These are phyloP conservation scores for Pulveroboletus frians DNA, from an alignment of 768 basidiomycete species.

Conservation along the genomic window DNA sequence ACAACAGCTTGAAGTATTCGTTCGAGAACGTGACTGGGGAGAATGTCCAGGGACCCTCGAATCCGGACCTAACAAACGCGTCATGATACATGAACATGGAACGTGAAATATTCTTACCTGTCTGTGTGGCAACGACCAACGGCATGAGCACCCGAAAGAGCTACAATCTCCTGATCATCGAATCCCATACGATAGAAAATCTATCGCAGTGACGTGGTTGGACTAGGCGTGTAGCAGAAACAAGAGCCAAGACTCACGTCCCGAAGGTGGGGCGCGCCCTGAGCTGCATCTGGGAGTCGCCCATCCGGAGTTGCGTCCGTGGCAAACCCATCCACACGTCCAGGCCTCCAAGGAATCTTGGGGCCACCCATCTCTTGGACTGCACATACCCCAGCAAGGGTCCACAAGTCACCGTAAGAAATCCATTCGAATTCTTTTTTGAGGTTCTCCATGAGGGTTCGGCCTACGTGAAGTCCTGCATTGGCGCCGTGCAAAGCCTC, in stretches of 20 bases:
- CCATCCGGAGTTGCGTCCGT: conserved; percentile 78
- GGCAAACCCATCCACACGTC: conserved; percentile 82
- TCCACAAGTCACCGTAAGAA: conserved; percentile 95
- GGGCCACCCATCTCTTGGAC: conserved; percentile 93
- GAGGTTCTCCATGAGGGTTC: conserved; percentile 76
- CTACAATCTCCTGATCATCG: conserved; percentile 97
- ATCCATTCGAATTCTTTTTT: conserved; percentile 92
- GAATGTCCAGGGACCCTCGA: conserved; percentile 93
- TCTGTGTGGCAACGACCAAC: conserved; percentile 91
- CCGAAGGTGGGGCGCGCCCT: conserved; percentile 82
- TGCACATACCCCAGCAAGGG: conserved; percentile 88
- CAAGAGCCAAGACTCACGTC: conserved; percentile 40
- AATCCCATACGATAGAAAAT: conserved; percentile 83
- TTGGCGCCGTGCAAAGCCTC: conserved; percentile 84
- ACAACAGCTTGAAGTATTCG: conserved; percentile 80
- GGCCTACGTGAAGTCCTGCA: conserved; percentile 75
- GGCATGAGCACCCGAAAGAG: conserved; percentile 90
- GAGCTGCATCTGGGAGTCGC: conserved; percentile 81
- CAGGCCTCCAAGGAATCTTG: conserved; percentile 88
- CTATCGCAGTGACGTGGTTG: conserved; percentile 17
- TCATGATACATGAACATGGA: background rate
- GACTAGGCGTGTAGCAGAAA: background rate
- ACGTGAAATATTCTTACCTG: conserved; percentile 39
- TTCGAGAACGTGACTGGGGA: conserved; percentile 85
- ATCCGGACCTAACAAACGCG: conserved; percentile 53